These are phyloP conservation scores for Ceratobasidium sp. DNA, from an alignment of 1,284 basidiomycete genomes.

Conservation along the genomic window DNA sequence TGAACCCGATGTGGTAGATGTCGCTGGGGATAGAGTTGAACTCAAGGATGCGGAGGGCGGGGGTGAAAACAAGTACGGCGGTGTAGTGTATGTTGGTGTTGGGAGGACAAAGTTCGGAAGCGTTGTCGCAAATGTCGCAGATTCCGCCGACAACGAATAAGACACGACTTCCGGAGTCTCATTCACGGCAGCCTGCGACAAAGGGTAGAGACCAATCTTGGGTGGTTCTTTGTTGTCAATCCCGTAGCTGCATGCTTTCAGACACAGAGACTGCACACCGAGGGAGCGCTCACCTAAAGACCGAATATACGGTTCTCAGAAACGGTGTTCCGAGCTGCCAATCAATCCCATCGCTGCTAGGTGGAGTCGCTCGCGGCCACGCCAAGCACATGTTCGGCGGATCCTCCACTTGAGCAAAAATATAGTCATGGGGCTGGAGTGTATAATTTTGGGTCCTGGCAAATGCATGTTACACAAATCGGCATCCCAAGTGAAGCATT, in stretches of 20 bases:
- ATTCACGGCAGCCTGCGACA: slow-evolving; percentile 55
- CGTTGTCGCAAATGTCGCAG: slow-evolving; percentile 70
- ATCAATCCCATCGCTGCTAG: slow-evolving; percentile 77
- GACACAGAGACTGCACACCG: background rate
- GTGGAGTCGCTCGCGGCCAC: slow-evolving; percentile 76
- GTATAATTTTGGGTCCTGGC: slow-evolving; percentile 64
- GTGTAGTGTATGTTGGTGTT: slow-evolving; percentile 69
- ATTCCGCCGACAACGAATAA: slow-evolving; percentile 65
- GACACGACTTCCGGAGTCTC: slow-evolving; percentile 57
- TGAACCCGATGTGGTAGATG: slow-evolving; percentile 60
- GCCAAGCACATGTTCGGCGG: slow-evolving; percentile 76
- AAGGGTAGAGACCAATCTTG: slow-evolving; percentile 72
- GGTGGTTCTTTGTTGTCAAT: slow-evolving; percentile 74
- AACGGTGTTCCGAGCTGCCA: slow-evolving; percentile 89
- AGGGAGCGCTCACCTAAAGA: slow-evolving; percentile 68
- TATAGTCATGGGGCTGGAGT: slow-evolving; percentile 80
- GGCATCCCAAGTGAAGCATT: too few relatives aligned
- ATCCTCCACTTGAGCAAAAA: slow-evolving; percentile 73
- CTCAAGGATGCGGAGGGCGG: slow-evolving; percentile 51
- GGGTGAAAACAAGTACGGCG: slow-evolving; percentile 65
- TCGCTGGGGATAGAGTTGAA: slow-evolving; percentile 45
- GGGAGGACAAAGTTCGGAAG: slow-evolving; percentile 78
- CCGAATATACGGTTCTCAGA: slow-evolving; percentile 78
- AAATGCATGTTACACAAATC: too few relatives aligned
- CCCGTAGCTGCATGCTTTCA: slow-evolving; percentile 63